Base-by-base conservation (phyloP, 2,329 filamentous ascomycete species). In the Aspergillus carbonarius region DNA sequence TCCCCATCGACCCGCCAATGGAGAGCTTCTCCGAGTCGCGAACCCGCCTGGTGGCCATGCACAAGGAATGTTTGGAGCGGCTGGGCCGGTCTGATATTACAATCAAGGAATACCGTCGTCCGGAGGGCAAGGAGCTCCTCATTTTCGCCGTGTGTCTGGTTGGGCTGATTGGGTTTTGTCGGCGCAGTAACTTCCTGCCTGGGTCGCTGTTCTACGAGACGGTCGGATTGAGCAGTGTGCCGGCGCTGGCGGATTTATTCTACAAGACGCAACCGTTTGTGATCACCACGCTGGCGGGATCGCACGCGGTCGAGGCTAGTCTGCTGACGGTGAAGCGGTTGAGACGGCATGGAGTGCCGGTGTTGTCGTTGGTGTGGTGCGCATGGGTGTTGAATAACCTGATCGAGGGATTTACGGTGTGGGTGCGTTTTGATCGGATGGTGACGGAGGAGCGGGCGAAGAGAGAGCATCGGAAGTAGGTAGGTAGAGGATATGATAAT, bases 1-100 rank as follows among this genome's bases (percentile, higher is more conserved):
- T 96, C 48, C 78, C 86, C 2, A 82, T 97, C 65, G 72, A 82
- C 1, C 93, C 93, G 9, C 85, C 90, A 0, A 83, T 97, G 78
- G 74, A 76, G n/a, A 81, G 82, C 35, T 87, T 87, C 74, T 75
- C 79, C 35, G 90, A 96, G 59, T 83, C 87, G 9, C 86, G 91
- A 54, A 79, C 83, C 48, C 85, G 90, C 53, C 79, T 93, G 40
- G 86, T 96, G 50, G 85, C 87, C 53, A 90, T 97, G 86, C 86
- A 88, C 70, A 76, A 82, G 58, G 80, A 83, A 10, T 81, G 83
- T 25, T 82, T 89, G 34, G 66, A 77, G 32, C 82, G 76, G 1
- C 83, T 96, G 12, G 86, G 84, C 15, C 80, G 89, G 39, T 83
- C 81, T 59, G 79, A 83, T 57, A 79, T 86, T 54, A 78, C 78